Evolutionary conservation across 2,329 filamentous ascomycete genomes (phyloP), one percentile per base, ranked within the genome.

Genomic region (Aspergillus brunneoviolaceus): DNA sequence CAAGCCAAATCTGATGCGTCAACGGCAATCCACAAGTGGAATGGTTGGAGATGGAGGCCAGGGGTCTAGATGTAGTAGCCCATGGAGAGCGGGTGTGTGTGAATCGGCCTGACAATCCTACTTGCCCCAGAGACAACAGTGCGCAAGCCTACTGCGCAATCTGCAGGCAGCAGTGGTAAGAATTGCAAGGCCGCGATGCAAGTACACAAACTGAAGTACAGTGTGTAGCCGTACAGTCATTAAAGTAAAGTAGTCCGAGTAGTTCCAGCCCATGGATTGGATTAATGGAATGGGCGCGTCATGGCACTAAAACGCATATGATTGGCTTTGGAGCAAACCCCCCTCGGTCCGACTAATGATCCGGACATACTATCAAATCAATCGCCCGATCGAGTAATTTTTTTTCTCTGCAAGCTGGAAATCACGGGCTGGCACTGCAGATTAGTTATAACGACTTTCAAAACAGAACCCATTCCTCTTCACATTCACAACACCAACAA

Each of bases 321-420:
- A 73, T 72, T 74, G 72, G 71, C 62, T 57, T 58, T 51, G 39
- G 70, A 65, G 63, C 65, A 66, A 67, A 65, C 60, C 31, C 19
- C 19, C 21, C 12, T 49, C 72, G 72, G 72, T 57, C 68, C 72
- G 70, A 73, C 31, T 52, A 50, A 67, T 71, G 62, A 66, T 71
- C 70, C 70, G 67, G 55, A 57, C 65, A 65, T 66, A 69, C 65
- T 66, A 60, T 59, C 53, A 49, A 35, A 56, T 55, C 42, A 42
- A 42, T 42, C 14, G 39, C 39, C 39, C 39, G 39, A 42, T n/a
- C n/a, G 16, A 42, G 39, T 42, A 42, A 42, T 12, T 53, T 45
- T 53, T 29, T n/a, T 25, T 52, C 39, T n/a, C n/a, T 10, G 14
- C 12, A 9, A 35, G 16, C 23, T 23, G 23, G 23, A 23, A 23